Base-by-base conservation (phyloP, 2,329 filamentous ascomycete genomes). In the Neophaeococcomyces mojaviensis region DNA sequence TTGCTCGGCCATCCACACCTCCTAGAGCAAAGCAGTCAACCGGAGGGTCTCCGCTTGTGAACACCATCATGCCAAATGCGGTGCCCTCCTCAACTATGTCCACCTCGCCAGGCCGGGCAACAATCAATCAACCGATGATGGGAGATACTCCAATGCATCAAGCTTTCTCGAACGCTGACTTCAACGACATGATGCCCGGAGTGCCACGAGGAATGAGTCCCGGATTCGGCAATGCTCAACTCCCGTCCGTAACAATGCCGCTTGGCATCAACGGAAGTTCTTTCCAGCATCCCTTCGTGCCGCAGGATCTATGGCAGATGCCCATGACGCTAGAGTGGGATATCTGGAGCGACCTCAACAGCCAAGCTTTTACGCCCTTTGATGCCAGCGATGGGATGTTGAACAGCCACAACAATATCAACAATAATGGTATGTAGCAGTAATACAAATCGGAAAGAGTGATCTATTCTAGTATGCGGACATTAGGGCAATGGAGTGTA, bases 261-360 rank as follows among this genome's bases (percentile, higher is more conserved):
- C 58, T 60, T 7, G 49, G 62, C 24, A 61, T 59, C 46, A 60
- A 68, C 30, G 44, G 47, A 1, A 63, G 66, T 10, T 59, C 72
- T 15, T 88, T 89, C 60, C 84, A 89, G 58, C 86, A 94, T 55
- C 89, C 89, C 0, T 84, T 95, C 58, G 79, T 97, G 18, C 90
- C 92, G 3, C 88, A 90, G 58, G 92, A 97, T 66, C 67, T 97
- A 20, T 98, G 92, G 81, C 85, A 90, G 63, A 82, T 97, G 78
- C 89, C 90, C 1, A 94, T 95, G 82, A 94, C 87, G 2, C 75
- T 97, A 18, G 90, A 97, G 61, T 96, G 89, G 88, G 88, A 84
- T 54, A 46, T 46, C 5, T 44, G 41, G 41, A 44, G 15, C 30
- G 33, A 44, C 30, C n/a, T 39, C 7, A 46, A 39, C 35, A 32